These are phyloP conservation scores for Fusarium equiseti DNA, from an alignment of 2,329 filamentous ascomycete species.

Conservation along the genomic window DNA sequence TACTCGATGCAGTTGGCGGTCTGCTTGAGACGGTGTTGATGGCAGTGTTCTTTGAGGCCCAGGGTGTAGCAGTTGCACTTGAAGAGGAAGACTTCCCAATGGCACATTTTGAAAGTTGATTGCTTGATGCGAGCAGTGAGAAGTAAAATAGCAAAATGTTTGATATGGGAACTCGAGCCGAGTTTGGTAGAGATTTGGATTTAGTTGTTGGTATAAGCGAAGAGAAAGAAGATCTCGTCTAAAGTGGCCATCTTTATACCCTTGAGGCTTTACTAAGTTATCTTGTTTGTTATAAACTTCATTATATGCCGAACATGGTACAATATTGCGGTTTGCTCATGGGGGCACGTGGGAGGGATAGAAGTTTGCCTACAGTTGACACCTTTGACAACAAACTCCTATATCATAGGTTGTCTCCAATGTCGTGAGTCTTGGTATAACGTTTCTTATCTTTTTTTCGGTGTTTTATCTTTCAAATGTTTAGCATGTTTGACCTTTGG, in stretches of 20 bases:
- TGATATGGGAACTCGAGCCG: background rate
- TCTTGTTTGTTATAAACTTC: background rate
- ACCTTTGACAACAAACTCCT: background rate
- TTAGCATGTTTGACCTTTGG: background rate
- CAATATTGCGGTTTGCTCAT: constrained; percentile 4
- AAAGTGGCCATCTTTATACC: background rate
- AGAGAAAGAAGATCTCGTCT: rapidly evolving
- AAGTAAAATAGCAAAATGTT: background rate
- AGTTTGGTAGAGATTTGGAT: background rate
- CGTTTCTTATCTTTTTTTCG: background rate
- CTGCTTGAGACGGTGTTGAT: constrained; percentile 18
- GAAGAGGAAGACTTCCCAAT: constrained; percentile 34
- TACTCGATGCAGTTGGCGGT: constrained; percentile 21
- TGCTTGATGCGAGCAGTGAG: background rate
- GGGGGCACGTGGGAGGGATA: background rate
- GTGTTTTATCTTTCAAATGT: background rate
- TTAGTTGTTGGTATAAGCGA: background rate
- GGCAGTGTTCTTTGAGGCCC: constrained; percentile 27
- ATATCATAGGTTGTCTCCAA: background rate
- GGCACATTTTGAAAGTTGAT: constrained; percentile 19
- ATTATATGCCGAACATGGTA: background rate
- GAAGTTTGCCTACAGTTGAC: constrained; percentile 6
- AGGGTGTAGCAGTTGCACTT: constrained; percentile 23
- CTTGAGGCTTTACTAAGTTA: background rate
- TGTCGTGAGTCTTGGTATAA: background rate